Conservation (phyloP, 495 filamentous ascomycete genomes). For the Pyrenula aspistea region DNA sequence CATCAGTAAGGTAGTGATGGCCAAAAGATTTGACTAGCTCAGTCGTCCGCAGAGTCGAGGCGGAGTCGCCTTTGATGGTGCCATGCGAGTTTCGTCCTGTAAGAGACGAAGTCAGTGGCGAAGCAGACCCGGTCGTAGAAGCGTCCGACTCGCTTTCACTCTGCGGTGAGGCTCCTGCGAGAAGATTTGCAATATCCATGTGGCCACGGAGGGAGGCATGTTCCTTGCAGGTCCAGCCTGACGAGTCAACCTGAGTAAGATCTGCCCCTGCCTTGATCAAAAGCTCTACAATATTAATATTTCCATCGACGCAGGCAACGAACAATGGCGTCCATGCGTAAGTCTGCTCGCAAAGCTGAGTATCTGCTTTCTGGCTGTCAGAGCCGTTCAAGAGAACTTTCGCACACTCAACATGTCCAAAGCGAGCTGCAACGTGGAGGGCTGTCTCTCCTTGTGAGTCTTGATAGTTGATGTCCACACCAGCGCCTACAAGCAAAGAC, state of each 20-base stretch:
- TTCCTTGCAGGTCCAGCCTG: slow-evolving; percentile 91
- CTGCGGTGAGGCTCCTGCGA: slow-evolving; percentile 40
- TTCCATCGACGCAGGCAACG: slow-evolving; percentile 79
- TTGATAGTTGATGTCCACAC: slow-evolving; percentile 88
- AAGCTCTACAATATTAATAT: slow-evolving; percentile 59
- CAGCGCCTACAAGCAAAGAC: slow-evolving; percentile 74
- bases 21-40: slow-evolving; percentile 91
- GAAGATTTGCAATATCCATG: slow-evolving; percentile 56
- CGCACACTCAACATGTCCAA: slow-evolving; percentile 72
- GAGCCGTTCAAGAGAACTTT: slow-evolving; percentile 60
- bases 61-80: slow-evolving; percentile 21
- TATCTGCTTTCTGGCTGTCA: slow-evolving; percentile 53
- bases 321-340: slow-evolving; percentile 93
- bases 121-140: slow-evolving; percentile 29
- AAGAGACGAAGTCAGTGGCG: slow-evolving; percentile 36
- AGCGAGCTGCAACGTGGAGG: slow-evolving; percentile 82
- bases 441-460: slow-evolving; percentile 90
- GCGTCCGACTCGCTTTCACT: slow-evolving; percentile 26
- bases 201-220: slow-evolving; percentile 86
- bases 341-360: slow-evolving; percentile 68
- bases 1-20: slow-evolving; percentile 83
- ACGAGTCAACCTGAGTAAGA: slow-evolving; percentile 60
- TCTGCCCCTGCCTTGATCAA: slow-evolving; percentile 69
- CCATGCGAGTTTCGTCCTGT: slow-evolving; percentile 39
- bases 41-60: slow-evolving; percentile 25